Evolutionary conservation across 495 filamentous ascomycete genomes (phyloP).

Genomic region (Penicillium simplicissimum): DNA sequence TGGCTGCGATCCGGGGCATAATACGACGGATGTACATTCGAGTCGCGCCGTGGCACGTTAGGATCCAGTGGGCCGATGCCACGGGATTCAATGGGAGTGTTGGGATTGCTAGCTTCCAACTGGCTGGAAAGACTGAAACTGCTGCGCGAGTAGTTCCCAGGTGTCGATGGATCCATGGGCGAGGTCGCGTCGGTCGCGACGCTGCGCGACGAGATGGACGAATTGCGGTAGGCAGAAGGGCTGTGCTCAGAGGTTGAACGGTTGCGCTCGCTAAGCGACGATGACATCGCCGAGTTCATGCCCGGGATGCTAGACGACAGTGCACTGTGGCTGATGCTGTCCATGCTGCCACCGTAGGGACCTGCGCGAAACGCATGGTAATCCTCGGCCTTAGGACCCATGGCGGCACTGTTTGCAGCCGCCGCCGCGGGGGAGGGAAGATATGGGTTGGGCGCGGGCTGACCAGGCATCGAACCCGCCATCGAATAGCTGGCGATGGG

Average conservation of each 20-base stretch:
- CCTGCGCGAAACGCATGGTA: conserved; percentile 39
- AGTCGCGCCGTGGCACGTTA: conserved; percentile 42
- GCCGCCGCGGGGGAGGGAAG: conserved; percentile 36
- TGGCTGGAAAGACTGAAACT: conserved; percentile 45
- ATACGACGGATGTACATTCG: conserved; percentile 39
- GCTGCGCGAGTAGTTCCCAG: conserved; percentile 40
- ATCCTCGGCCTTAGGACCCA: conserved; percentile 39
- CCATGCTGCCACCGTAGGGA: conserved; percentile 41
- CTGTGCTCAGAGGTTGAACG: conserved; percentile 46
- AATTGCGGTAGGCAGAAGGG: conserved; percentile 44
- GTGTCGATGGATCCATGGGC: conserved; percentile 43
- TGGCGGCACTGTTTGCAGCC: conserved; percentile 10
- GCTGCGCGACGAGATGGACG: conserved; percentile 46
- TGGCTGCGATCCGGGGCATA: conserved; percentile 34
- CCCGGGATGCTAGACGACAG: conserved; percentile 42
- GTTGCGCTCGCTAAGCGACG: conserved; percentile 42
- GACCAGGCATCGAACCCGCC: conserved; percentile 34
- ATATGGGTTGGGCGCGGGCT: conserved; percentile 42
- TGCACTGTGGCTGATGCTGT: conserved; percentile 36
- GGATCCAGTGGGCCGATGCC: conserved; percentile 40
- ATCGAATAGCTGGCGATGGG: conserved; percentile 42
- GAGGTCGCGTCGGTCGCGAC: conserved; percentile 45
- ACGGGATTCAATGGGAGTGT: conserved; percentile 36
- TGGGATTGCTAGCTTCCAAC: conserved; percentile 29
- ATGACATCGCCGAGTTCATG: conserved; percentile 33